phyloP scores from a whole-genome alignment of 2,329 filamentous ascomycete genomes.

The Fusarium sambucinum region DNA sequence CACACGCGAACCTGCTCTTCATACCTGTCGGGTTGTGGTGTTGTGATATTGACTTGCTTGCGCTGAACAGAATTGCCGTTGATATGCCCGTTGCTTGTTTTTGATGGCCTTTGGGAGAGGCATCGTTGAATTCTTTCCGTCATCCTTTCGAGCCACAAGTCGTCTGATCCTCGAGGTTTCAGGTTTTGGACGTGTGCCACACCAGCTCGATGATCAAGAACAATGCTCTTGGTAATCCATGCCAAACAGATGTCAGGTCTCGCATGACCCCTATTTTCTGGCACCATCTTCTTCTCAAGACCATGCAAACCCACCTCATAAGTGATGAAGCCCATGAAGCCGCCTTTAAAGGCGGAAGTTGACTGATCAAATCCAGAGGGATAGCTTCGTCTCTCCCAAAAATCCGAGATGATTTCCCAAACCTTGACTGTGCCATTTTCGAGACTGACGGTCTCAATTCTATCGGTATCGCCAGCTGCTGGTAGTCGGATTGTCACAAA shows the following conservation, averaged over 20 bases:
- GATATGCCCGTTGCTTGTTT: conserved; percentile 11
- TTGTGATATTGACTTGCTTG: conserved; percentile 48
- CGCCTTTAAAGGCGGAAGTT: conserved; percentile 76
- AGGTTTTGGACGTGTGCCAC: conserved; percentile 71
- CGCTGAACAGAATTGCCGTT: conserved; percentile 25
- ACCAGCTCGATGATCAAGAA: conserved; percentile 77
- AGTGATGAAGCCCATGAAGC: conserved; percentile 85
- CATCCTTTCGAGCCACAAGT: conserved; percentile 51
- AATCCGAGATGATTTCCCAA: conserved; percentile 65
- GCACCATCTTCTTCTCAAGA: conserved; percentile 49
- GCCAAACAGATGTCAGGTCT: conserved; percentile 79
- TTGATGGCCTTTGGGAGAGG: conserved; percentile 48
- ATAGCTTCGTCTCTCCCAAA: conserved; percentile 52
- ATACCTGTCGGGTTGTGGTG: conserved; percentile 66
- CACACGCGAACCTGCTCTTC: conserved; percentile 75
- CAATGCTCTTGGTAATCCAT: conserved; percentile 81
- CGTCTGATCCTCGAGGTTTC: conserved; percentile 43
- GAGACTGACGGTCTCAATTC: conserved; percentile 37
- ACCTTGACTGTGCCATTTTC: conserved; percentile 53
- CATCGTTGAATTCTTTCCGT: conserved; percentile 52
- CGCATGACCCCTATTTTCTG: conserved; percentile 51
- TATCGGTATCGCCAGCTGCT: not conserved
- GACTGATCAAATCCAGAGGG: conserved; percentile 37
- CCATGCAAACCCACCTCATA: conserved; percentile 80
- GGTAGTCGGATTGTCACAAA: conserved; percentile 51